A percentile compares a stretch with the other conserved stretches of the same genome.
Evolutionary conservation across 2,329 filamentous ascomycete species (phyloP).

Genomic region (Cladosporium sp.): DNA sequence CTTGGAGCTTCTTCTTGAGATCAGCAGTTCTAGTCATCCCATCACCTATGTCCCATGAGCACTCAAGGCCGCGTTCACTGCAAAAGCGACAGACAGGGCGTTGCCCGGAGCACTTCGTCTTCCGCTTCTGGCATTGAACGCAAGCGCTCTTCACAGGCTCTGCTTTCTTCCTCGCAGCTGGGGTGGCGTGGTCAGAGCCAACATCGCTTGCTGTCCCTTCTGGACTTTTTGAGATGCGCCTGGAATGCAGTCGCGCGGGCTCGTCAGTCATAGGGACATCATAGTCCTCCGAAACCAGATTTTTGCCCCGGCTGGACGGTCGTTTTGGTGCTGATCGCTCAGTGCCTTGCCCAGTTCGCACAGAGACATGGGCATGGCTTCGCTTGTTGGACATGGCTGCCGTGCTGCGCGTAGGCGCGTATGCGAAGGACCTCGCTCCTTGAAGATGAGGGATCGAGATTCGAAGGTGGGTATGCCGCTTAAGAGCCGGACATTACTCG

Average conservation of each 20-base stretch:
- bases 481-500: no score
- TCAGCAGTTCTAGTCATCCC: constrained; percentile 9
- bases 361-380: background rate
- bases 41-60: constrained; percentile 10
- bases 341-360: background rate
- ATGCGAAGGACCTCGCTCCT: no score
- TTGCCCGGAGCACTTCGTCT: constrained; percentile 11
- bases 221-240: background rate
- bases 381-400: constrained; percentile 4
- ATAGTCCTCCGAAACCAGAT: background rate
- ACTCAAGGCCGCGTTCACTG: constrained; percentile 6
- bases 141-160: constrained; percentile 11
- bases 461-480: no score
- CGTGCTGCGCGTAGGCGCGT: background rate
- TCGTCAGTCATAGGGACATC: background rate
- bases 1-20: constrained; percentile 4
- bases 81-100: constrained; percentile 9
- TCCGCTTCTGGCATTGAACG: constrained; percentile 11
- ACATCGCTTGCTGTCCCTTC: constrained; percentile 5
- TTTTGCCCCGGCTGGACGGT: background rate
- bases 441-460: no score
- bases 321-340: background rate
- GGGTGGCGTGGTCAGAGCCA: background rate
- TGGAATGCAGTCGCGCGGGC: no score
- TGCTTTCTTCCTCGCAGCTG: constrained; percentile 1